Evolutionary conservation across 345 rosid genomes (phyloP).

Genomic region (Brassica nigra): DNA sequence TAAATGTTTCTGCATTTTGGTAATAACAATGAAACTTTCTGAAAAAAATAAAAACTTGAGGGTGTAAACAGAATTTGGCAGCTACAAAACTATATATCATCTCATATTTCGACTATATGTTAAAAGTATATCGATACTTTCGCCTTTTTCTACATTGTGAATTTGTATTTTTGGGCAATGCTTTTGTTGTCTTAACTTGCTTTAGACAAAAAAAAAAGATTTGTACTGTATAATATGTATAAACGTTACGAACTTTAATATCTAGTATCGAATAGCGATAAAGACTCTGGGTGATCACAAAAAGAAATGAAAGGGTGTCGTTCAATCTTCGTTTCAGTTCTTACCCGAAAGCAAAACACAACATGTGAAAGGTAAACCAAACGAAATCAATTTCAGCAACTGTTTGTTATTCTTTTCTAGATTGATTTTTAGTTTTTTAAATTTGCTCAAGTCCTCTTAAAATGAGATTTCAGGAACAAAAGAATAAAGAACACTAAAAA

Average conservation of each 20-base stretch:
- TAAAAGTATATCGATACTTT: not conserved
- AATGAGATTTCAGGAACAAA: too few relatives aligned
- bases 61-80: not conserved
- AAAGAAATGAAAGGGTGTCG: constrained; percentile 3
- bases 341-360: constrained; percentile 6
- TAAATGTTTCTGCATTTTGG: not conserved
- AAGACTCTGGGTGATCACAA: not conserved
- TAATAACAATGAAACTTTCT: not conserved
- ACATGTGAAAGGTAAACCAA: not conserved
- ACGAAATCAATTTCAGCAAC: not conserved
- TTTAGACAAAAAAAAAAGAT: not conserved
- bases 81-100: not conserved
- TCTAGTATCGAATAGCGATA: not conserved
- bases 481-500: too few relatives aligned
- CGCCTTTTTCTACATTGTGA: not conserved
- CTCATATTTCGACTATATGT: not conserved
- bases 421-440: not conserved
- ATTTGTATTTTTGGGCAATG: not conserved
- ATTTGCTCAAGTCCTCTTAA: too few relatives aligned
- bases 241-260: not conserved
- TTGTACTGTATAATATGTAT: not conserved
- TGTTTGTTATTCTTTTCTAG: not conserved
- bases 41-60: not conserved
- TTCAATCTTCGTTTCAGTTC: constrained; percentile 23
- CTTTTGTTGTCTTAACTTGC: not conserved